phyloP scores from a whole-genome alignment of 257 asterid genomes.

The Solanum pennellii region DNA sequence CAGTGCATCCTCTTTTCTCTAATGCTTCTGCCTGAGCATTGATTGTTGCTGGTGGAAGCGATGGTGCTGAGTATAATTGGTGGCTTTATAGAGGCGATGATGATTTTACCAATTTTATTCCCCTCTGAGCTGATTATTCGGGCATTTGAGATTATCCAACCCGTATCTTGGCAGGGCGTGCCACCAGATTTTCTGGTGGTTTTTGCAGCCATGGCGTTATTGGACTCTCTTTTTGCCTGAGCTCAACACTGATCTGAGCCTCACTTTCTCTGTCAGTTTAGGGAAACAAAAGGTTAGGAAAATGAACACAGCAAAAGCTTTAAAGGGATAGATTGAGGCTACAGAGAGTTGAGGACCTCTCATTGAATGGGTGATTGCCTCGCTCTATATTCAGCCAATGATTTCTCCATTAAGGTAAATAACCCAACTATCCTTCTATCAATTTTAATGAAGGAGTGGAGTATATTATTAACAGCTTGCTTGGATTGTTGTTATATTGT shows the following conservation, averaged over 20 bases:
- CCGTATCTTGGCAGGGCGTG: constrained; percentile 39
- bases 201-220: constrained; percentile 12
- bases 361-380: constrained; percentile 40
- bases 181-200: constrained; percentile 5
- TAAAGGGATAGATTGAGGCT: background rate
- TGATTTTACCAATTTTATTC: background rate
- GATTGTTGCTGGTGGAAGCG: background rate
- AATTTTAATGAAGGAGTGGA: background rate
- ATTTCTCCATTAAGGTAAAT: background rate
- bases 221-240: background rate
- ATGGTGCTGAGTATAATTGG: background rate
- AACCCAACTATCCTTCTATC: constrained; percentile 1
- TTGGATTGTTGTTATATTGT: background rate
- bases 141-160: constrained; percentile 1
- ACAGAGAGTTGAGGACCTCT: constrained; percentile 1
- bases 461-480: background rate
- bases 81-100: background rate
- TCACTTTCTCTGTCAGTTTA: background rate
- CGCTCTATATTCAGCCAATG: constrained; percentile 22
- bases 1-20: background rate
- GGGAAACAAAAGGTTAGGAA: background rate
- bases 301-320: background rate
- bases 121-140: background rate
- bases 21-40: background rate
- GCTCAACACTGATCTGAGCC: background rate